These are phyloP conservation scores for Mycena capillaripes DNA, from an alignment of 768 basidiomycete genomes.

Conservation along the genomic window DNA sequence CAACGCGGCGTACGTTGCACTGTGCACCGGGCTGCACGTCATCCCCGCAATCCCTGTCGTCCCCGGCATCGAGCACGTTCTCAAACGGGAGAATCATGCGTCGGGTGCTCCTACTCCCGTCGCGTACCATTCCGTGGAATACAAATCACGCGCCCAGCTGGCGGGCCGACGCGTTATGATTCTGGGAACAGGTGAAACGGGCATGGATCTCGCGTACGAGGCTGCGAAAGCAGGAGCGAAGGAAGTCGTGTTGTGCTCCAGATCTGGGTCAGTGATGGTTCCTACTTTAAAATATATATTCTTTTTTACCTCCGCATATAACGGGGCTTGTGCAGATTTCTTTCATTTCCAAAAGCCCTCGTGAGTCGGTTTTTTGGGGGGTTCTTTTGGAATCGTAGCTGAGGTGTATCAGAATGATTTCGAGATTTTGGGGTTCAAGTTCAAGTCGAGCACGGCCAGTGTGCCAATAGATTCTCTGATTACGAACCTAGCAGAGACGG, in stretches of 20 bases:
- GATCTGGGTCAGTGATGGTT: conserved; percentile 56
- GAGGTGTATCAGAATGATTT: conserved; percentile 62
- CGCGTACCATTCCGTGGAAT: conserved; percentile 64
- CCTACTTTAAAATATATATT: neutral
- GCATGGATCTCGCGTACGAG: conserved; percentile 70
- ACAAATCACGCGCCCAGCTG: conserved; percentile 64
- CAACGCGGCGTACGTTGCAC: conserved; percentile 56
- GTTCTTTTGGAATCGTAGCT: no score
- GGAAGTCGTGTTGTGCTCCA: conserved; percentile 66
- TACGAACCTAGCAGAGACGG: conserved; percentile 70
- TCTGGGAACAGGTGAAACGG: conserved; percentile 74
- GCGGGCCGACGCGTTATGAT: conserved; percentile 63
- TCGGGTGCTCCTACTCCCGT: conserved; percentile 30
- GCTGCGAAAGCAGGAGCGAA: conserved; percentile 64
- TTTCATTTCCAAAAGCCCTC: conserved; percentile 71
- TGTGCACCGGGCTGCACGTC: conserved; percentile 72
- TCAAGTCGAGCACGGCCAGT: conserved; percentile 51
- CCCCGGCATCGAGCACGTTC: conserved; percentile 61
- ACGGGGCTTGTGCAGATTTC: conserved; percentile 51
- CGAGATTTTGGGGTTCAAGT: conserved; percentile 63
- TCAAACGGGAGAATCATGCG: conserved; percentile 37
- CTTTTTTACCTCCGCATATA: no score
- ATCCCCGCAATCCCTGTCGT: conserved; percentile 64
- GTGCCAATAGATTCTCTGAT: conserved; percentile 64
- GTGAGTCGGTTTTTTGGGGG: conserved; percentile 39